Base-by-base conservation (phyloP, 495 filamentous ascomycete species). In the Penicillium fimorum region DNA sequence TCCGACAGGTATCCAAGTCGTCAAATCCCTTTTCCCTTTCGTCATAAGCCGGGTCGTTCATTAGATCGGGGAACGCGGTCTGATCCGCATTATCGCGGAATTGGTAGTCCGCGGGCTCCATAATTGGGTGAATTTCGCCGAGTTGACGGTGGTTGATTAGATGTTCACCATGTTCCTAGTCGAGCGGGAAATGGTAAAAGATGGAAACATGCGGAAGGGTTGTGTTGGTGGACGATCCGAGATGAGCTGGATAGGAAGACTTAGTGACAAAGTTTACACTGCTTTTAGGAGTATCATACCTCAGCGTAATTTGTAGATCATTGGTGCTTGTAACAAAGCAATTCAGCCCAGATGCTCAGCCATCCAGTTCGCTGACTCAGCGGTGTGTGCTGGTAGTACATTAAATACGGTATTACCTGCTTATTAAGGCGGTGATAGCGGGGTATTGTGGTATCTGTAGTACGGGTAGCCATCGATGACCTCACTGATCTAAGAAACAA, bases 1-100 rank as follows among this genome's bases (percentile, higher is more conserved):
- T 97, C 45, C 94, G 84, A 72, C 94, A 99, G 22, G 90, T 95
- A 66, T 96, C 91, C 29, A 82, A 66, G 43, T 82, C 79, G 46
- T 80, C 77, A 22, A 70, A 38, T 25, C 70, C 72, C 47, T 65
- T 71, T 30, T 73, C 73, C 58, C 74, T 76, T 50, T 69, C 69
- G 50, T 69, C 70, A 61, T 79, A 84, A 50, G 80, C 70, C 40
- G 82, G 78, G 58, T 88, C 84, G 72, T 87, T 87, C 85, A 87
- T 87, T 53, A 87, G 53, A 62, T 88, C 86, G 29, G 82, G 79
- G 22, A 69, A 71, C 25, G 64, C 52, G n/a, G 66, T 32, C 27
- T 56, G 42, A 6, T 38, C 64, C 61, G 64, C 53, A 53, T 54
- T 48, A 12, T 57, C 43, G 57, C 53, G 62, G 44, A 40, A 32